A percentile compares a stretch with the other conserved stretches of the same genome.
Conservation (phyloP, 306 rosid genomes). For the Sindora glabra region DNA sequence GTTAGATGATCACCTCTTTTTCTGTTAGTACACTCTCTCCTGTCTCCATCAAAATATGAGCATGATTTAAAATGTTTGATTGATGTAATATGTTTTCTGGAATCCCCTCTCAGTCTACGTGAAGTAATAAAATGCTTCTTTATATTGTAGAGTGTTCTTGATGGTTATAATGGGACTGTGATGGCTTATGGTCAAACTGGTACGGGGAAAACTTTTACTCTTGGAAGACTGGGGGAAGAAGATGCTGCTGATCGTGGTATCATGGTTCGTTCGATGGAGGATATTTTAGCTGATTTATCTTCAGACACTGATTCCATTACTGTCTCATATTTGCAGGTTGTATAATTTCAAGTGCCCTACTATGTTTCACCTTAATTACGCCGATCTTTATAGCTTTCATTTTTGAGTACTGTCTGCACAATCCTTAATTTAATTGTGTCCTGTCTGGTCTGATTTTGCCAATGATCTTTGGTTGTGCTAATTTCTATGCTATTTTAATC, state of each 20-base stretch:
- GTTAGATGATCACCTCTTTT: slow-evolving; percentile 1
- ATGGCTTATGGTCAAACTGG: slow-evolving; percentile 99
- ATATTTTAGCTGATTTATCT: slow-evolving; percentile 65
- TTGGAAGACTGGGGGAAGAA: slow-evolving; percentile 80
- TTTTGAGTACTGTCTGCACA: not conserved
- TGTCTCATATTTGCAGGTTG: slow-evolving; percentile 85
- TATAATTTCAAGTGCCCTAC: not conserved
- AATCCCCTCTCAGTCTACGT: not conserved
- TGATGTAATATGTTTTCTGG: slow-evolving; percentile 2
- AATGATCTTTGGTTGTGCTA: slow-evolving; percentile 4
- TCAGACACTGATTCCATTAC: slow-evolving; percentile 65
- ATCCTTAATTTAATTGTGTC: not conserved
- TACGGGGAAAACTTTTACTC: slow-evolving; percentile 93
- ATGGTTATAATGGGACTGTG: slow-evolving; percentile 96
- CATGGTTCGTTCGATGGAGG: slow-evolving; percentile 98
- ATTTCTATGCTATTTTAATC: slow-evolving; percentile 2
- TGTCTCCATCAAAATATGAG: not conserved
- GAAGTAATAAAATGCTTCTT: not conserved
- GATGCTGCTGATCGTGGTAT: slow-evolving; percentile 86
- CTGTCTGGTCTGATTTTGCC: slow-evolving; percentile 13
- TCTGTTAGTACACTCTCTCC: not conserved
- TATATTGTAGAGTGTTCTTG: slow-evolving; percentile 76
- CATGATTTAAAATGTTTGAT: slow-evolving; percentile 6
- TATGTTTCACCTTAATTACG: slow-evolving; percentile 3
- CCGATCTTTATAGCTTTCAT: slow-evolving; percentile 3